Evolutionary conservation across 306 rosid genomes (phyloP).

Genomic region (Sesbania bispinosa): DNA sequence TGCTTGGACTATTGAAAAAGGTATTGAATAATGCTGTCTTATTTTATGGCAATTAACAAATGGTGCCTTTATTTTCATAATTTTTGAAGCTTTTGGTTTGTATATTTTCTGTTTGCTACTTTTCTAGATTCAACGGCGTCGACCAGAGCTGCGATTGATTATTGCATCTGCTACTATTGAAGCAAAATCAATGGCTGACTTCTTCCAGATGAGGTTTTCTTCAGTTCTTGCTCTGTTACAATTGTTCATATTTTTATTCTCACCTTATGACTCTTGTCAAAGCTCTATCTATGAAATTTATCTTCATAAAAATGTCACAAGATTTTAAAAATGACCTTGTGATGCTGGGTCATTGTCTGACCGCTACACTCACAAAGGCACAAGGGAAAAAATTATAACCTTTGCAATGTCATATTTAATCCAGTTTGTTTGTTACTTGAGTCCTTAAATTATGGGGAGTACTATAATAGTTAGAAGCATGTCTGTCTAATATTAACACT

Average conservation of each 20-base stretch:
- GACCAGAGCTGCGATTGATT: conserved; percentile 80
- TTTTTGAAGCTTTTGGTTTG: background rate
- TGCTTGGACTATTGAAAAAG: conserved; percentile 92
- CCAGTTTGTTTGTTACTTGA: background rate
- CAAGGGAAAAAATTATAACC: background rate
- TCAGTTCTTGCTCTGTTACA: conserved; percentile 13
- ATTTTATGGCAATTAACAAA: background rate
- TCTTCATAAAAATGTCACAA: background rate
- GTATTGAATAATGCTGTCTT: conserved; percentile 29
- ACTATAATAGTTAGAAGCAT: background rate
- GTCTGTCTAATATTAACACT: background rate
- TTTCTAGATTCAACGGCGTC: conserved; percentile 75
- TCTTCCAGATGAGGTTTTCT: conserved; percentile 66
- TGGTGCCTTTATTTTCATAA: background rate
- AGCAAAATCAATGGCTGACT: conserved; percentile 81
- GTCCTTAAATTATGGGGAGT: background rate
- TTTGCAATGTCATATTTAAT: background rate
- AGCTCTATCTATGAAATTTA: background rate
- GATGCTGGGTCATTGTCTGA: background rate
- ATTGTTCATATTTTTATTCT: conserved; percentile 11
- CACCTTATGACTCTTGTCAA: background rate
- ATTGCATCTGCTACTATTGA: conserved; percentile 95
- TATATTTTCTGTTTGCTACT: conserved; percentile 20
- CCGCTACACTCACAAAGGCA: background rate
- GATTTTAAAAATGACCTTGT: background rate